Percentiles rank a stretch among this genome's conserved stretches.
Evolutionary conservation across 164 flowering plant species (phyloP).

Genomic region (Buxus sempervirens): DNA sequence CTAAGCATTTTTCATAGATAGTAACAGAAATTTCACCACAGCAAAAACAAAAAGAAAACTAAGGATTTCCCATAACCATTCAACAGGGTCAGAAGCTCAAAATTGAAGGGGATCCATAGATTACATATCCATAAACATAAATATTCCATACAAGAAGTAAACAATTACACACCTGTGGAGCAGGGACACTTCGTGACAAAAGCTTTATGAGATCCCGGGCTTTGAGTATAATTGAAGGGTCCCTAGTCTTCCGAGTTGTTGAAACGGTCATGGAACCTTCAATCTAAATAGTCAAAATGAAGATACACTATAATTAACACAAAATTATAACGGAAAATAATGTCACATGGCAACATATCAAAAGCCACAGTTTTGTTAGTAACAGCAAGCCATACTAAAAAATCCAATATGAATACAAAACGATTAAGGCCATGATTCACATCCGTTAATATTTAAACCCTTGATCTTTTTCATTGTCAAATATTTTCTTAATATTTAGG

Average conservation of each 20-base stretch:
- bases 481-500: too few relatives aligned
- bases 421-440: too few relatives aligned
- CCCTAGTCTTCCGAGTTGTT: slow-evolving; percentile 85
- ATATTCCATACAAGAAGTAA: neutral
- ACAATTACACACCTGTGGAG: slow-evolving; percentile 67
- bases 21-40: neutral
- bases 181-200: slow-evolving; percentile 95
- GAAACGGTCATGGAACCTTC: slow-evolving; percentile 89
- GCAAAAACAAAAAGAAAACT: neutral
- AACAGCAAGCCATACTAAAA: neutral
- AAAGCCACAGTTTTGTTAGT: neutral
- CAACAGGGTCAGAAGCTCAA: neutral
- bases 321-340: neutral
- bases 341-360: neutral
- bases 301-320: neutral
- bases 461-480: too few relatives aligned
- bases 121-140: neutral
- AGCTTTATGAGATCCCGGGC: slow-evolving; percentile 90
- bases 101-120: neutral
- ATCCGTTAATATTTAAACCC: too few relatives aligned
- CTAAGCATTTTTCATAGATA: too few relatives aligned
- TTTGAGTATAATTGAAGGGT: slow-evolving; percentile 84
- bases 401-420: neutral
- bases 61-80: neutral
- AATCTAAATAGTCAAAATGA: slow-evolving; percentile 42